A percentile compares a stretch with the other conserved stretches of the same genome.
These are phyloP conservation scores for Chernovozyma sophiae-reginae DNA, from an alignment of 1,139 yeast genomes.

Conservation along the genomic window DNA sequence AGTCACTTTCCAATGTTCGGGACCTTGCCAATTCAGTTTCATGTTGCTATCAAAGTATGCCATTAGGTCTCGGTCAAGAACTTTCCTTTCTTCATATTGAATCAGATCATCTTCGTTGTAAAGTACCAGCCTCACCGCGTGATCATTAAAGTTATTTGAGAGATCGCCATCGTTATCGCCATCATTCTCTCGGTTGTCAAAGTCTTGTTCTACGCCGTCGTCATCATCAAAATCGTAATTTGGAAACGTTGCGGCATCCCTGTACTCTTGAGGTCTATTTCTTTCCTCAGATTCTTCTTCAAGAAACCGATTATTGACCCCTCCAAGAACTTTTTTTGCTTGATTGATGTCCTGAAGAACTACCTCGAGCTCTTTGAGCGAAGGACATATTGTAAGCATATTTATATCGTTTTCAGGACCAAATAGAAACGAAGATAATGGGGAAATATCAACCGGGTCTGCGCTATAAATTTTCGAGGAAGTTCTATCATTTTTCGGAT, in stretches of 20 bases:
- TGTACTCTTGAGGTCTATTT: not conserved
- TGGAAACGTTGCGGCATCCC: constrained; percentile 5
- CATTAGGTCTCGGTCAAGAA: constrained; percentile 64
- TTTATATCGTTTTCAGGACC: constrained; percentile 26
- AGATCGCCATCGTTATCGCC: constrained; percentile 18
- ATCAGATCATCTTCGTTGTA: constrained; percentile 12
- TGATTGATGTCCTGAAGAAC: constrained; percentile 57
- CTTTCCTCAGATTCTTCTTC: constrained; percentile 17
- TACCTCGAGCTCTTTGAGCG: constrained; percentile 51
- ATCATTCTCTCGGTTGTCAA: constrained; percentile 21
- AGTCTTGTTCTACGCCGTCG: constrained; percentile 24
- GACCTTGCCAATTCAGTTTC: constrained; percentile 81
- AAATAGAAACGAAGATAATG: constrained; percentile 2
- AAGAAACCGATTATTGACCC: constrained; percentile 35
- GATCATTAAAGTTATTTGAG: constrained; percentile 18
- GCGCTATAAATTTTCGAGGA: not conserved
- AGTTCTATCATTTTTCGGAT: too few relatives aligned
- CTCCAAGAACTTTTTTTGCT: constrained; percentile 51
- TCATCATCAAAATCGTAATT: constrained; percentile 13
- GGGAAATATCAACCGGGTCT: not conserved
- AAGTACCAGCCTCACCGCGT: constrained; percentile 22
- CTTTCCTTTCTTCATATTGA: constrained; percentile 18
- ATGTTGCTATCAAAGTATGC: constrained; percentile 73
- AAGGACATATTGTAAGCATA: constrained; percentile 53
- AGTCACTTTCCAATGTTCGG: constrained; percentile 88